A percentile compares a stretch with the other conserved stretches of the same genome.
Evolutionary conservation across 1,284 basidiomycete species (phyloP).

Genomic region (Cutaneotrichosporon sp.): DNA sequence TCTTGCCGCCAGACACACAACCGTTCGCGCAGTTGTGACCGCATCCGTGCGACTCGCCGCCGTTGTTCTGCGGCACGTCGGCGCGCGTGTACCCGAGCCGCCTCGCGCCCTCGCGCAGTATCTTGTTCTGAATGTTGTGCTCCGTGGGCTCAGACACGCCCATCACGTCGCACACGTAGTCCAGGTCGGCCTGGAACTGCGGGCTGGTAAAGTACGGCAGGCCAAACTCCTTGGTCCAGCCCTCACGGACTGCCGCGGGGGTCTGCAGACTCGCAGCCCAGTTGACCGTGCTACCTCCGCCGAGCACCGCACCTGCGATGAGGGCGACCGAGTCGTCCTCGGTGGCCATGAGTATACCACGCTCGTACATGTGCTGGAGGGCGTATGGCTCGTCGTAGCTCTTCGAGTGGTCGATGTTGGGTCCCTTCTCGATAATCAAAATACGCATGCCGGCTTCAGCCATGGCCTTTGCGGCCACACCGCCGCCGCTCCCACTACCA

Average conservation of each 20-base stretch:
- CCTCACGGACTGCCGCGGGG: conserved; percentile 14
- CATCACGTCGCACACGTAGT: conserved; percentile 17
- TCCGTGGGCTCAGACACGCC: conserved; percentile 22
- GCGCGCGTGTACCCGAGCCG: conserved; percentile 25
- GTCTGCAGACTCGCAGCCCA: conserved; percentile 54
- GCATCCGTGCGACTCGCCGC: conserved; percentile 10
- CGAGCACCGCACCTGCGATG: conserved; percentile 53
- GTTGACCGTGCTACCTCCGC: conserved; percentile 56
- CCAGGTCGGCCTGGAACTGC: conserved; percentile 16
- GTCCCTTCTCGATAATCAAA: conserved; percentile 56
- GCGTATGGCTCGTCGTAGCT: conserved; percentile 45
- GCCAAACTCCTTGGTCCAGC: conserved; percentile 12
- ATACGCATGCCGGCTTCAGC: conserved; percentile 47
- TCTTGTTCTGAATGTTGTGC: conserved; percentile 28
- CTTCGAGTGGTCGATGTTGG: conserved; percentile 47
- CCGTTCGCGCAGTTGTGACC: conserved; percentile 24
- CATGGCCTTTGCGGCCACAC: conserved; percentile 49
- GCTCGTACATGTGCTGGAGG: conserved; percentile 51
- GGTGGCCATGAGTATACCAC: conserved; percentile 49
- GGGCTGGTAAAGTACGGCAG: conserved; percentile 19
- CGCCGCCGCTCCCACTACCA: conserved; percentile 55
- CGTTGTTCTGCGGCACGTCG: conserved; percentile 30
- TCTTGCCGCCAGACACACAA: conserved; percentile 27
- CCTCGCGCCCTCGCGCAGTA: conserved; percentile 34
- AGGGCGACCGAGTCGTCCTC: conserved; percentile 52